Conservation (phyloP, 495 filamentous ascomycete species). For the Stereocaulon alpinum region DNA sequence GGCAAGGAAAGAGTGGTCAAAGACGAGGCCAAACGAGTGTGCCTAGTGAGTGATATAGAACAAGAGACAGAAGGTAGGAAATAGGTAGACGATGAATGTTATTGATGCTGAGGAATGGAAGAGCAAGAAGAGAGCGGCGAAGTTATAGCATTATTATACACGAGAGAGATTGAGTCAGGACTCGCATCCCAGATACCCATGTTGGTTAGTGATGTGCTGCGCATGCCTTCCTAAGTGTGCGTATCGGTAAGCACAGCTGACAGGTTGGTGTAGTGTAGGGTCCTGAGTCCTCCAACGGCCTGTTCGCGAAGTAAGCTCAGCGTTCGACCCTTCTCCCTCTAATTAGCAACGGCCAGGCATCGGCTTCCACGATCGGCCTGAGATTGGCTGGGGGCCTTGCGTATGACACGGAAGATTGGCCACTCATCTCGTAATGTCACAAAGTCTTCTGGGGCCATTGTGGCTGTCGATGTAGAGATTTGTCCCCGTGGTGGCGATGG, state of each 20-base stretch:
- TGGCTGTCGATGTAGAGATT: too few species aligned
- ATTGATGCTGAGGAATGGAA: not conserved
- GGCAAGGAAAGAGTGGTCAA: not conserved
- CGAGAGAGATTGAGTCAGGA: not conserved
- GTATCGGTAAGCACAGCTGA: not conserved
- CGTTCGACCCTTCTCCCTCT: not conserved
- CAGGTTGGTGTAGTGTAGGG: not conserved
- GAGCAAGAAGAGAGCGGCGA: not conserved
- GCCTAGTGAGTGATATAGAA: not conserved
- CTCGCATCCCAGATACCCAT: not conserved
- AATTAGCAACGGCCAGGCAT: not conserved
- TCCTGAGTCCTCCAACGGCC: not conserved
- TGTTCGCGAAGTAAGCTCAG: not conserved
- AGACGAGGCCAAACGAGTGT: constrained; percentile 10
- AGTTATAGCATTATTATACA: not conserved
- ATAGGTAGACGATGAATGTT: not conserved
- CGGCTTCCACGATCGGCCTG: not conserved
- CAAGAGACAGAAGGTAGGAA: not conserved
- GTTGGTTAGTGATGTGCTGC: not conserved
- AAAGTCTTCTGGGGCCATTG: too few species aligned
- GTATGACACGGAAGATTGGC: not conserved
- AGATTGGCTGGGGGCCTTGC: not conserved
- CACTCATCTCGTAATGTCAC: not conserved
- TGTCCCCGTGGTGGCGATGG: not conserved
- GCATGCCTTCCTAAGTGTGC: not conserved